Conservation (phyloP, 345 rosid species). For the Syzygium aqueum region DNA sequence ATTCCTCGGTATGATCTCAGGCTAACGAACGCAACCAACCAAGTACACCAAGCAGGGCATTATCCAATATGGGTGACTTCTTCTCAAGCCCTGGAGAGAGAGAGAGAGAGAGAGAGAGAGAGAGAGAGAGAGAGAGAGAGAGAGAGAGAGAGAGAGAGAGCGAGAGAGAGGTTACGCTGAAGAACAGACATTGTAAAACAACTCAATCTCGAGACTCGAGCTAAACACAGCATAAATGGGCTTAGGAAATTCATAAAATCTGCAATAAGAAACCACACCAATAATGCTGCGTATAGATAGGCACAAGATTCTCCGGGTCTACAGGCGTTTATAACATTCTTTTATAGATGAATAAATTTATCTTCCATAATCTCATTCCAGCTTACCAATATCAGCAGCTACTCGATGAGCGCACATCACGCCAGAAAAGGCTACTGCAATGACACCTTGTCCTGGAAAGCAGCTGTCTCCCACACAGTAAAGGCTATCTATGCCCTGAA, state of each 20-base stretch:
- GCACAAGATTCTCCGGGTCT: background rate
- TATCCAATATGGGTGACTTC: constrained; percentile 57
- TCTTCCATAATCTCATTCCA: background rate
- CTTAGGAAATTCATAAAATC: background rate
- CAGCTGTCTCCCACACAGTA: constrained; percentile 98
- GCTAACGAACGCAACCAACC: constrained; percentile 82
- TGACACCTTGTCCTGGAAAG: constrained; percentile 98
- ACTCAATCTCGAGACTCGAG: background rate
- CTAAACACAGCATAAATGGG: background rate
- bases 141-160: background rate
- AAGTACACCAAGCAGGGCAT: constrained; percentile 60
- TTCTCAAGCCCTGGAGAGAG: constrained; percentile 56
- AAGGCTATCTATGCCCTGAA: constrained; percentile 65
- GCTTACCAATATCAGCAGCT: constrained; percentile 91
- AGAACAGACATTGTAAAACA: background rate
- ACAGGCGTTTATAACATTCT: background rate
- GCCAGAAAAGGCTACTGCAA: constrained; percentile 96
- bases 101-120: background rate
- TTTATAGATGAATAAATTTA: background rate
- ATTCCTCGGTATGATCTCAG: constrained; percentile 4
- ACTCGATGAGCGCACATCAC: constrained; percentile 96
- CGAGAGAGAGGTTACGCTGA: background rate
- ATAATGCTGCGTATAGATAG: background rate
- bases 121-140: background rate
- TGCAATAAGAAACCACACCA: background rate